Conservation (phyloP, 1,284 basidiomycete genomes). For the Malassezia brasiliensis region DNA sequence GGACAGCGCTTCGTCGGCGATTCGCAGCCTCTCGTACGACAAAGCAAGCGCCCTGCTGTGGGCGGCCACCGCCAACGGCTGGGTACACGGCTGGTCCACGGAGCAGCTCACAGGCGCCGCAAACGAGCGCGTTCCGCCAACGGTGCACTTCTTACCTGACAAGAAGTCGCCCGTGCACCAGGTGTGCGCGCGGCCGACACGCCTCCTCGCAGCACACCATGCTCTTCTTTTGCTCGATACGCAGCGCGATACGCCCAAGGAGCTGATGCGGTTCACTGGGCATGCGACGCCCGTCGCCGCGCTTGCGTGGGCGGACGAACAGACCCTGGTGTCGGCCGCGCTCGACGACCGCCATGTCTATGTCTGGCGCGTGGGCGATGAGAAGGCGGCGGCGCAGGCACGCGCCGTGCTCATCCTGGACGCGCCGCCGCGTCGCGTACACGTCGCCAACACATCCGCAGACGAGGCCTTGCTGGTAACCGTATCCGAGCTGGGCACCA, state of each 20-base stretch:
- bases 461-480: conserved; percentile 46
- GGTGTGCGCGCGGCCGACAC: not conserved
- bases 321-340: conserved; percentile 60
- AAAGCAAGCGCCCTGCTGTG: conserved; percentile 19
- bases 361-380: conserved; percentile 52
- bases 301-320: conserved; percentile 26
- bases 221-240: conserved; percentile 24
- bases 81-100: conserved; percentile 21
- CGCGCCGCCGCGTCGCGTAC: conserved; percentile 44
- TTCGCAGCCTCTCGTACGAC: conserved; percentile 24
- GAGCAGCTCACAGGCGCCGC: not conserved
- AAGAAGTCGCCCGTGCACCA: conserved; percentile 7
- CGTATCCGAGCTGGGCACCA: conserved; percentile 43
- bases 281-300: conserved; percentile 41
- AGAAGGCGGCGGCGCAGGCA: not conserved
- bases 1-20: conserved; percentile 22
- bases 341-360: conserved; percentile 67
- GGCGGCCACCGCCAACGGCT: conserved; percentile 28
- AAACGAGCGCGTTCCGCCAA: conserved; percentile 10
- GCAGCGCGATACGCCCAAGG: conserved; percentile 7
- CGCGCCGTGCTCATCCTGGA: conserved; percentile 48
- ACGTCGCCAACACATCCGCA: conserved; percentile 21
- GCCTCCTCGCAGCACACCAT: conserved; percentile 31
- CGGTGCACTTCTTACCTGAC: conserved; percentile 9
- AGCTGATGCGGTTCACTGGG: conserved; percentile 25